phyloP scores from a whole-genome alignment of 208 protist genomes.

The Crithidia brevicula region DNA sequence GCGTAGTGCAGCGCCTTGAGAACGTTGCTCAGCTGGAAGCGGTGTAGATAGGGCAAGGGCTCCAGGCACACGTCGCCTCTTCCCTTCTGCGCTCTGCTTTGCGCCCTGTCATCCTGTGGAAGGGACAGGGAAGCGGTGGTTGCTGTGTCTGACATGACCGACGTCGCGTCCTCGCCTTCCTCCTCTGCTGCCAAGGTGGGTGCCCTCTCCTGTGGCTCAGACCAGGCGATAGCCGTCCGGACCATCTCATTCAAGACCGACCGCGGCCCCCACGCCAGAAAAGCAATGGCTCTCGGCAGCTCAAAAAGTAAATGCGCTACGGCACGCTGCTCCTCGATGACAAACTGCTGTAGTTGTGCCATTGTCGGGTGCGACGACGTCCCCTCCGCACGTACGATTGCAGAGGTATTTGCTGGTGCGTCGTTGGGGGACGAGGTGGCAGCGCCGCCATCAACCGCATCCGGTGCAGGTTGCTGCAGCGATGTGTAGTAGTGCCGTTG shows the following conservation, averaged over 20 bases:
- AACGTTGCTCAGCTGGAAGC: conserved; percentile 40
- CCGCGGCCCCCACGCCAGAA: conserved; percentile 48
- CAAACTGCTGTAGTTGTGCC: too few relatives aligned
- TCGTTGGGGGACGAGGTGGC: too few relatives aligned
- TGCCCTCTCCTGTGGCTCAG: conserved; percentile 6
- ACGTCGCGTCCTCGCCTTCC: neutral
- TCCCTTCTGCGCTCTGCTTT: neutral
- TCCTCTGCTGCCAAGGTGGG: neutral
- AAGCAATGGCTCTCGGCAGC: conserved; percentile 20
- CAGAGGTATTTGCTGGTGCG: too few relatives aligned
- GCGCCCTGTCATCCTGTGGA: too few relatives aligned
- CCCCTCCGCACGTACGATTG: too few relatives aligned
- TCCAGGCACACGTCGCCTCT: neutral
- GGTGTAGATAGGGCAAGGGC: conserved; percentile 34
- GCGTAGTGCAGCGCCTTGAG: conserved; percentile 47
- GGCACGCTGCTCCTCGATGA: conserved; percentile 5
- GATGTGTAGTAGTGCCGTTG: conserved; percentile 16
- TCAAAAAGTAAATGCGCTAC: conserved; percentile 15
- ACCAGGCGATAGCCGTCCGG: conserved; percentile 34
- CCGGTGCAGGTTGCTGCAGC: neutral
- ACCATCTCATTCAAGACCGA: conserved; percentile 59
- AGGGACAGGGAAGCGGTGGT: too few relatives aligned
- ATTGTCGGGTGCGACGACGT: too few relatives aligned
- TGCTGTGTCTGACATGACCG: too few relatives aligned
- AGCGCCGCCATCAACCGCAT: neutral